These are phyloP conservation scores for Penicillium samsonianum DNA, from an alignment of 495 filamentous ascomycete species.

Conservation along the genomic window DNA sequence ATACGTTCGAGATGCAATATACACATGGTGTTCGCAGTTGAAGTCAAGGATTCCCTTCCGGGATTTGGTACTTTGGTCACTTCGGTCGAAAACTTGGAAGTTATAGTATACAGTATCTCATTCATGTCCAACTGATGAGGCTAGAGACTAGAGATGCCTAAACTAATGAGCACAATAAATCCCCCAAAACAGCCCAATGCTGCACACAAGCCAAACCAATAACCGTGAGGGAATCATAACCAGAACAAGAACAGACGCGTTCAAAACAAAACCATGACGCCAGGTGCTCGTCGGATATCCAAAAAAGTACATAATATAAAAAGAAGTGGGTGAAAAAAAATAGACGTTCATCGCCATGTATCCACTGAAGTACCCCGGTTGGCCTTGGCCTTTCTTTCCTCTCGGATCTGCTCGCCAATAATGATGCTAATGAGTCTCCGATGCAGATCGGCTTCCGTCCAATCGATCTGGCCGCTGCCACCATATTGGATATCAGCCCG, in stretches of 20 bases:
- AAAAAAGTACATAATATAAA: slow-evolving; percentile 17
- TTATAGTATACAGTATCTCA: slow-evolving; percentile 9
- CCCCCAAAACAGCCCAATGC: slow-evolving; percentile 11
- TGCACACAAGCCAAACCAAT: slow-evolving; percentile 18
- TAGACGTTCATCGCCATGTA: slow-evolving; percentile 33
- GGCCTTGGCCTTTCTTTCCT: slow-evolving; percentile 34
- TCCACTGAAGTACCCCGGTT: slow-evolving; percentile 31
- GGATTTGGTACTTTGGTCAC: slow-evolving; percentile 8
- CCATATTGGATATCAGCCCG: slow-evolving; percentile 40
- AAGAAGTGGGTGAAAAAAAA: slow-evolving; percentile 9
- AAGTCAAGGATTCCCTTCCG: slow-evolving; percentile 18
- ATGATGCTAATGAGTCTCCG: slow-evolving; percentile 49
- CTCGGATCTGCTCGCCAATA: slow-evolving; percentile 50
- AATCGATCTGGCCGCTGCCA: slow-evolving; percentile 44
- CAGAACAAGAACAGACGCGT: slow-evolving; percentile 19
- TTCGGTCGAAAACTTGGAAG: not conserved
- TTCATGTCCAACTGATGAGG: slow-evolving; percentile 9
- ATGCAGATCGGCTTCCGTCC: slow-evolving; percentile 50
- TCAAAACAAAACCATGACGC: slow-evolving; percentile 19
- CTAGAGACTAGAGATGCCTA: slow-evolving; percentile 9
- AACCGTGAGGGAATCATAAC: slow-evolving; percentile 32
- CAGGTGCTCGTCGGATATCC: slow-evolving; percentile 10
- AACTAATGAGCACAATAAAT: slow-evolving; percentile 14
- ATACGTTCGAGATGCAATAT: slow-evolving; percentile 20
- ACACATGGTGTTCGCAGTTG: slow-evolving; percentile 14